phyloP scores from a whole-genome alignment of 352 stramenopile genomes.

The Aphanomyces astaci region DNA sequence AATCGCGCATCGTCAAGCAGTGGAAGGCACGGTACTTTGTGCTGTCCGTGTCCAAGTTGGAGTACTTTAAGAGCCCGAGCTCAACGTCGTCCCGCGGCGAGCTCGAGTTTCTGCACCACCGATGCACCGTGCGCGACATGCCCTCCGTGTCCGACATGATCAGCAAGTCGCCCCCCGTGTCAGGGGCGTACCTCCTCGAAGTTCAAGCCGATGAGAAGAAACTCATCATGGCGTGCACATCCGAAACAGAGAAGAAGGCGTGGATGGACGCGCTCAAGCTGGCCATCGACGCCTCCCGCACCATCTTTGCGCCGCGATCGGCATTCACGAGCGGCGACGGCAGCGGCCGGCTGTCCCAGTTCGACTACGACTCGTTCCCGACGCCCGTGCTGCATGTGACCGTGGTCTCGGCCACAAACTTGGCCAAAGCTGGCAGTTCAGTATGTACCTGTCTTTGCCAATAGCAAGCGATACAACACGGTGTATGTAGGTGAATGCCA shows the following conservation, averaged over 20 bases:
- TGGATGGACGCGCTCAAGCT: conserved; percentile 84
- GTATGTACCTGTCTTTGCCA: conserved; percentile 10
- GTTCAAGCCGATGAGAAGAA: conserved; percentile 64
- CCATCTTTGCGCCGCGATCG: conserved; percentile 59
- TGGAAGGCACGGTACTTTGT: conserved; percentile 87
- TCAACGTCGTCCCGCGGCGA: conserved; percentile 66
- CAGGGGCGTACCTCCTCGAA: conserved; percentile 61
- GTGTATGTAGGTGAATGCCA: conserved; percentile 49
- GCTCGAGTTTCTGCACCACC: conserved; percentile 70
- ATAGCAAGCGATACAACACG: too few relatives aligned
- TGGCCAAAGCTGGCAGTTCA: conserved; percentile 60
- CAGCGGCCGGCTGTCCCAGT: conserved; percentile 66
- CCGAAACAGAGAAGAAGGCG: conserved; percentile 72
- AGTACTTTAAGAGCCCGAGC: conserved; percentile 78
- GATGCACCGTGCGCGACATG: conserved; percentile 68
- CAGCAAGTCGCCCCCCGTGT: conserved; percentile 63
- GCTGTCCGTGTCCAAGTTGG: conserved; percentile 77
- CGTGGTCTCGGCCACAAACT: conserved; percentile 73
- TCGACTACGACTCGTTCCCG: conserved; percentile 78
- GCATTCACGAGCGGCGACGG: conserved; percentile 60
- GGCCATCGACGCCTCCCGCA: conserved; percentile 76
- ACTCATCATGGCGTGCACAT: conserved; percentile 79
- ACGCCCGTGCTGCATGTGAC: conserved; percentile 69
- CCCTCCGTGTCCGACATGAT: conserved; percentile 53
- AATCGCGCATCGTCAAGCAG: conserved; percentile 69